These are phyloP conservation scores for Pichia sp. DNA, from an alignment of 1,139 yeast species.

Conservation along the genomic window DNA sequence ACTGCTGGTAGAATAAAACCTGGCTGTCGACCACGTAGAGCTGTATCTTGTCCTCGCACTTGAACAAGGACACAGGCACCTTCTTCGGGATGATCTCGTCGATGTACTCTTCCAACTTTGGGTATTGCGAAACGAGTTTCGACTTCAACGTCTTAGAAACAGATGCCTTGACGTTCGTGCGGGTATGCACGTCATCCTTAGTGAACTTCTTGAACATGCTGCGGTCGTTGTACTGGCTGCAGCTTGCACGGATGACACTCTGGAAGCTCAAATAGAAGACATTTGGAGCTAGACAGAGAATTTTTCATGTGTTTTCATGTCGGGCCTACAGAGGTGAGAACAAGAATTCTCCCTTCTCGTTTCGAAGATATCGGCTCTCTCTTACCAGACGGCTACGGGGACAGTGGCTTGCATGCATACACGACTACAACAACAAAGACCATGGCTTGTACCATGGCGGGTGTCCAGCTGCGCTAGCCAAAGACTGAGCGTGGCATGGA, in stretches of 20 bases:
- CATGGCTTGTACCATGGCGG: too few species aligned
- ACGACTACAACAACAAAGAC: too few species aligned
- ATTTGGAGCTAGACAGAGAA: too few species aligned
- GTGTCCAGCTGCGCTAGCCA: neutral
- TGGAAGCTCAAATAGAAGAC: too few species aligned
- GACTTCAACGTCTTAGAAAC: slow-evolving; percentile 80
- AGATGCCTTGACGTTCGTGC: slow-evolving; percentile 88
- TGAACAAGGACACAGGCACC: slow-evolving; percentile 74
- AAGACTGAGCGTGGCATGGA: neutral
- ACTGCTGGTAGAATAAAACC: slow-evolving; percentile 76
- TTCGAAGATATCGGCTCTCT: too few species aligned
- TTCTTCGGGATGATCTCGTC: slow-evolving; percentile 89
- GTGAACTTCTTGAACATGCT: slow-evolving; percentile 66
- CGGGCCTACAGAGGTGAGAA: neutral
- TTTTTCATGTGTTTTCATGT: too few species aligned
- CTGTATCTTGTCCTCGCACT: slow-evolving; percentile 87
- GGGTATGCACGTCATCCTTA: slow-evolving; percentile 82
- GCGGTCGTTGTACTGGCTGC: too few species aligned
- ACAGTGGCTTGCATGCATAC: too few species aligned
- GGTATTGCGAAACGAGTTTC: slow-evolving; percentile 69
- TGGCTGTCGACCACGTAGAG: slow-evolving; percentile 72
- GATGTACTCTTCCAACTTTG: slow-evolving; percentile 64
- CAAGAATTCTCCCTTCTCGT: neutral
- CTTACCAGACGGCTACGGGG: too few species aligned
- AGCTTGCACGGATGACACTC: too few species aligned